Conservation (phyloP, 768 basidiomycete species). For the Fomitopsis pulvina region DNA sequence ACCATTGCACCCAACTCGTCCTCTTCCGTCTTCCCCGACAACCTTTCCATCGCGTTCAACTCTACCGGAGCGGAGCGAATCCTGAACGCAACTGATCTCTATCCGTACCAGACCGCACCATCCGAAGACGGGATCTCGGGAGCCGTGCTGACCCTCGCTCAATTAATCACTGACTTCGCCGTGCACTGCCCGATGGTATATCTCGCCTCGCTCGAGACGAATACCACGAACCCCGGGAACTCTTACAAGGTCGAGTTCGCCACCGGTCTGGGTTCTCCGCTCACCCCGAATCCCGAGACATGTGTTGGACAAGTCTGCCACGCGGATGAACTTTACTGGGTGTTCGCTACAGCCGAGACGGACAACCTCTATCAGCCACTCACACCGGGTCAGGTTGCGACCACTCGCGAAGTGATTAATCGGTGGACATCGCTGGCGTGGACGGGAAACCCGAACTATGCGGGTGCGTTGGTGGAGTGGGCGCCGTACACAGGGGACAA, state of each 20-base stretch:
- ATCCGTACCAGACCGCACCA: constrained; percentile 7
- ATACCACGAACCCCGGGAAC: constrained; percentile 8
- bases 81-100: constrained; percentile 5
- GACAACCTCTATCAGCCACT: constrained; percentile 9
- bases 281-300: constrained; percentile 8
- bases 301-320: constrained; percentile 9
- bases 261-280: constrained; percentile 6
- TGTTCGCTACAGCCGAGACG: constrained; percentile 9
- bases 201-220: constrained; percentile 8
- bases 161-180: constrained; percentile 5
- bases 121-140: constrained; percentile 8
- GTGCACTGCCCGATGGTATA: constrained; percentile 7
- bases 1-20: constrained; percentile 4
- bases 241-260: constrained; percentile 9
- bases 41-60: constrained; percentile 5
- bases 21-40: constrained; percentile 4
- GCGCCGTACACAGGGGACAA: constrained; percentile 6
- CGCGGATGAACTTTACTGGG: constrained; percentile 10
- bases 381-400: constrained; percentile 4
- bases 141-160: constrained; percentile 5
- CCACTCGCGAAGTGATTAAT: constrained; percentile 6
- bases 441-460: constrained; percentile 9
- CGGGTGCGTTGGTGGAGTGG: constrained; percentile 5
- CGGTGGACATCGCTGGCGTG: constrained; percentile 10
- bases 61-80: constrained; percentile 3